phyloP scores from a whole-genome alignment of 2,329 filamentous ascomycete species.

The Rachicladosporium sp. region DNA sequence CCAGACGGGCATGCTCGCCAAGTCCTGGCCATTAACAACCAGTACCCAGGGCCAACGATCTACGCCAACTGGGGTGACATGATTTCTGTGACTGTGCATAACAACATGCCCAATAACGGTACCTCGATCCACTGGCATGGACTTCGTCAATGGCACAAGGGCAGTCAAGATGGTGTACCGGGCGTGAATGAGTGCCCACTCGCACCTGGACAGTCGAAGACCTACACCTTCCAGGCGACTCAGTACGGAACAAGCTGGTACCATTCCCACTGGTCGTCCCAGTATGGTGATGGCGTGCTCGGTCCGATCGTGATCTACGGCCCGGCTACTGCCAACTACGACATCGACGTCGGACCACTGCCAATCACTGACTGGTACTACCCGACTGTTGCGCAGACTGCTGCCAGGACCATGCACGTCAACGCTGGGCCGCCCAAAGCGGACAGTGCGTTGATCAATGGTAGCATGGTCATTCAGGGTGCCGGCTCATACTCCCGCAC shows the following conservation, averaged over 20 bases:
- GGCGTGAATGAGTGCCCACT: conserved; percentile 35
- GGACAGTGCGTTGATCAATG: conserved; percentile 37
- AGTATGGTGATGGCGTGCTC: conserved; percentile 46
- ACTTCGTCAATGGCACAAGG: conserved; percentile 44
- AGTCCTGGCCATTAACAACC: conserved; percentile 45
- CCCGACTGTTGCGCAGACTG: conserved; percentile 14
- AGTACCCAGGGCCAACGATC: conserved; percentile 44
- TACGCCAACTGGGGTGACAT: conserved; percentile 20
- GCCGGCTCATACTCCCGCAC: conserved; percentile 20
- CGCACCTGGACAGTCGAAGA: conserved; percentile 39
- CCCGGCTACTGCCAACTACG: conserved; percentile 47
- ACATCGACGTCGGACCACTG: conserved; percentile 49
- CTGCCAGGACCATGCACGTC: conserved; percentile 19
- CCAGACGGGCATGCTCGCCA: conserved; percentile 29
- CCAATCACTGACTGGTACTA: conserved; percentile 50
- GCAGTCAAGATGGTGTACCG: conserved; percentile 46
- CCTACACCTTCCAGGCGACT: conserved; percentile 46
- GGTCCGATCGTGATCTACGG: conserved; percentile 52
- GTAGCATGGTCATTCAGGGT: conserved; percentile 26
- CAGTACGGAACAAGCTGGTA: conserved; percentile 37
- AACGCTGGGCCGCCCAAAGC: conserved; percentile 30
- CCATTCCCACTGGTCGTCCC: conserved; percentile 45
- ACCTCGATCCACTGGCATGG: conserved; percentile 54
- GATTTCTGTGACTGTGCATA: conserved; percentile 44
- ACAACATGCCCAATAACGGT: conserved; percentile 42